Conservation (phyloP, 306 rosid species). For the Prunus padus region DNA sequence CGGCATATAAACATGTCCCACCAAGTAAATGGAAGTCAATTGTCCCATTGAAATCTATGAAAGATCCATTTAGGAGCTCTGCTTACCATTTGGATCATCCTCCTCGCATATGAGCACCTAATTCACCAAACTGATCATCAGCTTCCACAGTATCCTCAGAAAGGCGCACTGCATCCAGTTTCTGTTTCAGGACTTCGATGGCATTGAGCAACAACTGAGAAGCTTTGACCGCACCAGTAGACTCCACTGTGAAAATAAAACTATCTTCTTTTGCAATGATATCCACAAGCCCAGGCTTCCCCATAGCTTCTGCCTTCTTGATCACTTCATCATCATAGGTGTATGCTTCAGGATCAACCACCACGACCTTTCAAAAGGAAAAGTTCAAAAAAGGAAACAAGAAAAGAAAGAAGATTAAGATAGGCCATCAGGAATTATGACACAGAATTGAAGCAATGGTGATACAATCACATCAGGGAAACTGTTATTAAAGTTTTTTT, state of each 20-base stretch:
- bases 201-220: conserved; percentile 83
- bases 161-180: conserved; percentile 88
- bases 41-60: conserved; percentile 13
- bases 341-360: conserved; percentile 82
- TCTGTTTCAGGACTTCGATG: conserved; percentile 88
- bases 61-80: background rate
- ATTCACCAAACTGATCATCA: conserved; percentile 93
- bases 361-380: conserved; percentile 45
- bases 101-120: conserved; percentile 96
- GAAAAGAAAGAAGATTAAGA: too few relatives aligned
- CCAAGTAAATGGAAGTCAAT: conserved; percentile 9
- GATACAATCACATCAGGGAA: background rate
- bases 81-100: conserved; percentile 47
- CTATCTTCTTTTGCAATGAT: conserved; percentile 82
- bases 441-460: background rate
- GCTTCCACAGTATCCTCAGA: conserved; percentile 95
- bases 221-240: conserved; percentile 90
- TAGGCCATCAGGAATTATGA: background rate
- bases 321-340: conserved; percentile 90
- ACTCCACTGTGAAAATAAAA: conserved; percentile 88
- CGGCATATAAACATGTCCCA: conserved; percentile 32
- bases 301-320: conserved; percentile 96
- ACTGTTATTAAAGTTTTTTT: background rate
- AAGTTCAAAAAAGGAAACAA: background rate
- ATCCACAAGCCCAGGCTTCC: conserved; percentile 89